phyloP scores from a whole-genome alignment of 345 rosid species.

The rapeseed (Brassica napus) region Da-Ae NC_063452.1:56728001-56728500 shows the following conservation, averaged over 20 bases:
- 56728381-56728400: constrained; percentile 58
- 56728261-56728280: constrained; percentile 9
- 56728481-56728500: neutral
- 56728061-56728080: constrained; percentile 5
- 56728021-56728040: constrained; percentile 58
- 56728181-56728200: constrained; percentile 82
- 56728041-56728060: neutral
- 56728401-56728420: constrained; percentile 91
- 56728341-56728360: neutral
- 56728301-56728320: constrained; percentile 2
- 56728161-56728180: constrained; percentile 84
- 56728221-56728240: constrained; percentile 70
- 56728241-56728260: constrained; percentile 20
- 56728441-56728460: constrained; percentile 21
- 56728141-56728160: constrained; percentile 80
- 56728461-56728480: constrained; percentile 8
- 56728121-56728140: neutral
- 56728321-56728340: neutral
- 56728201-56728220: constrained; percentile 90
- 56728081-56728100: constrained; percentile 5
- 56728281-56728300: constrained; percentile 7
- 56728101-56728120: neutral
- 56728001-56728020: constrained; percentile 51
- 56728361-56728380: constrained; percentile 49
- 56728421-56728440: constrained; percentile 99